Base-by-base conservation (phyloP, 1,284 basidiomycete species). In the Rhodotorula glutinis region DNA sequence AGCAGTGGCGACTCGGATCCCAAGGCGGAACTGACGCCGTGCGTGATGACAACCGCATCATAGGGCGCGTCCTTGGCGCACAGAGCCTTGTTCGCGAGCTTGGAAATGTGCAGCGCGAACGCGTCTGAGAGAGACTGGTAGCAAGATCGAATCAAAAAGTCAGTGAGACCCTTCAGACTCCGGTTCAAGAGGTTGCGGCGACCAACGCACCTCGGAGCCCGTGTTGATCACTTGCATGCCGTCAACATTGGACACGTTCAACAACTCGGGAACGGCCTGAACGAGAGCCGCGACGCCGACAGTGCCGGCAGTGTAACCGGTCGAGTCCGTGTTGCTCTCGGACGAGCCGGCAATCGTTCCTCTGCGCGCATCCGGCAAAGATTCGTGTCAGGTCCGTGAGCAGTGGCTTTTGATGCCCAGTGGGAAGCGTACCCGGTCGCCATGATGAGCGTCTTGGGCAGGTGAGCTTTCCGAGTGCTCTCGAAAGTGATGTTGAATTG, bases 281-380 rank as follows among this genome's bases (percentile, higher is more conserved):
- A 68, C 62, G 51, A 68, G 60, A 4, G 41, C 56, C 0, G 29
- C 62, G 46, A 68, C 40, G 19, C 66, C 62, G 16, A 68, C 56
- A 1, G 54, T 58, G 10, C 66, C 66, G 4, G 66, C 66, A 4
- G 33, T 44, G 51, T 58, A 63, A 9, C 44, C 44, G 21, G 57
- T 63, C 19, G 49, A 46, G 51, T 63, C 62, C 27, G 62, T 65
- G 41, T 19, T 44, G 1, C 51, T 58, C 4, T 71, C 54, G 2
- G 67, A 66, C 5, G 66, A 58, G 14, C 75, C 76, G 8, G 75
- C 76, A 40, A 76, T 76, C 2, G 74, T 76, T 0, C 75, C 75
- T 13, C 75, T 75, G 29, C 21, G 29, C 19, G 33, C 2, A 21
- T 1, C 19, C 46, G 47, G 29, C 17, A 38, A 8, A 29, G 21